Conservation (phyloP, 2,329 filamentous ascomycete genomes). For the Plectosphaerella cucumerina region DNA sequence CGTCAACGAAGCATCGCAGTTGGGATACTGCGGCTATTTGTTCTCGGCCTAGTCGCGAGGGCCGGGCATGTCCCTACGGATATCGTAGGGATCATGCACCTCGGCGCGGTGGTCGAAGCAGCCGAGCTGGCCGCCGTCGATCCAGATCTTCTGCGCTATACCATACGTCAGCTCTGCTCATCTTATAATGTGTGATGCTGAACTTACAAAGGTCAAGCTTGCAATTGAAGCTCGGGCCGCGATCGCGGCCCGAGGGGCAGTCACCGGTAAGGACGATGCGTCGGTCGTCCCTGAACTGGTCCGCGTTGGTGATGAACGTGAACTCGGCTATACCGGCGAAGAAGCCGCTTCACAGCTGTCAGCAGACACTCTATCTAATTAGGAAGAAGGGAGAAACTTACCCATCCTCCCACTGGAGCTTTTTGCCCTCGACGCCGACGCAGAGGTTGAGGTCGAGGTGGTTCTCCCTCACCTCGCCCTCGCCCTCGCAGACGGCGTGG, state of each 20-base stretch:
- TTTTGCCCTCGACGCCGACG: neutral
- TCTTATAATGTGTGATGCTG: neutral
- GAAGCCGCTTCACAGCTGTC: neutral
- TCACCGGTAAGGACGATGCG: neutral
- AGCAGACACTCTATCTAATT: neutral
- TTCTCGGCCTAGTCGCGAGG: neutral
- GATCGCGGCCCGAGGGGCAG: neutral
- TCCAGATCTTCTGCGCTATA: neutral
- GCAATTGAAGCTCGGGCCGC: neutral
- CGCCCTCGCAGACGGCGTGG: neutral
- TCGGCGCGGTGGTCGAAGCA: neutral
- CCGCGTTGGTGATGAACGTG: neutral
- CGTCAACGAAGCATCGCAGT: too few species aligned
- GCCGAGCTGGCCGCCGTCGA: neutral
- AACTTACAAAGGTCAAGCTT: neutral
- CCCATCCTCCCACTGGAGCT: neutral
- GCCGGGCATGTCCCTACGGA: neutral
- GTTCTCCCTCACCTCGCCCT: neutral
- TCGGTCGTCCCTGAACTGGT: neutral
- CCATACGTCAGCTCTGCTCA: neutral
- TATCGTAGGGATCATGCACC: neutral
- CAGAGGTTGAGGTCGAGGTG: neutral
- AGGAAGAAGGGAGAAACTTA: neutral
- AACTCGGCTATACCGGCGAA: neutral
- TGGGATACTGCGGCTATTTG: too few species aligned